A percentile compares a stretch with the other conserved stretches of the same genome.
These are phyloP conservation scores for Pseudogymnoascus sp. DNA, from an alignment of 2,329 filamentous ascomycete genomes.

Conservation along the genomic window DNA sequence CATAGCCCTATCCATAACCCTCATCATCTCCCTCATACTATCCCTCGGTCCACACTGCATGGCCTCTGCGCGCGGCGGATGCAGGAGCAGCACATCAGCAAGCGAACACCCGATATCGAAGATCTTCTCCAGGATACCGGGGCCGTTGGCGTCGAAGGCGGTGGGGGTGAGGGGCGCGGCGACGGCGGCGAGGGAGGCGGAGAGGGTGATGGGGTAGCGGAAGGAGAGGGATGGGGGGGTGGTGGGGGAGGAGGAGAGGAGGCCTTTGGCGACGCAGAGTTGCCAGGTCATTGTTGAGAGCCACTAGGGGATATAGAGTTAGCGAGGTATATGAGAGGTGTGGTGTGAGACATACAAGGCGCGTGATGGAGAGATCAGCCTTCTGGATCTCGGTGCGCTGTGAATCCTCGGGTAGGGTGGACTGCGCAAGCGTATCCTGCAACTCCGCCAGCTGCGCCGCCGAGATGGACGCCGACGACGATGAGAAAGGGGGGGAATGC, in stretches of 20 bases:
- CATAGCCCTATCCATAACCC: slow-evolving; percentile 9
- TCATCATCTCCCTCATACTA: slow-evolving; percentile 14
- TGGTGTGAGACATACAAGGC: not conserved
- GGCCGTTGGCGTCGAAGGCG: slow-evolving; percentile 28
- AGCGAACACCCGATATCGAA: slow-evolving; percentile 30
- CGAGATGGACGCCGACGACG: not conserved
- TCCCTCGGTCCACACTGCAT: slow-evolving; percentile 14
- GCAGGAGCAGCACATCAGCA: slow-evolving; percentile 21
- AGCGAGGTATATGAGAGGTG: slow-evolving; percentile 21
- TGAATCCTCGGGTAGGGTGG: not conserved
- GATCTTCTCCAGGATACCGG: slow-evolving; percentile 29
- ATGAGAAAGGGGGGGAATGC: not conserved
- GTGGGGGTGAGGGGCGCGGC: slow-evolving; percentile 19
- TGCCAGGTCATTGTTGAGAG: slow-evolving; percentile 25
- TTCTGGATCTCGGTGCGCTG: not conserved
- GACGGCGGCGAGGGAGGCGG: slow-evolving; percentile 21
- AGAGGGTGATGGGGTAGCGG: slow-evolving; percentile 22
- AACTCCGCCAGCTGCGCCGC: not conserved
- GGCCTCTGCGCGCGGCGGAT: slow-evolving; percentile 10
- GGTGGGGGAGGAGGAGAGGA: slow-evolving; percentile 13
- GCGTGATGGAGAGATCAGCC: not conserved
- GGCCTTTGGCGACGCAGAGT: slow-evolving; percentile 20
- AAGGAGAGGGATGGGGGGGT: slow-evolving; percentile 17
- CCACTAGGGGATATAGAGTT: slow-evolving; percentile 18
- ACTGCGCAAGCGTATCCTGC: not conserved